These are phyloP conservation scores for Chrysosporium keratinophilum DNA, from an alignment of 2,329 filamentous ascomycete species.

Conservation along the genomic window DNA sequence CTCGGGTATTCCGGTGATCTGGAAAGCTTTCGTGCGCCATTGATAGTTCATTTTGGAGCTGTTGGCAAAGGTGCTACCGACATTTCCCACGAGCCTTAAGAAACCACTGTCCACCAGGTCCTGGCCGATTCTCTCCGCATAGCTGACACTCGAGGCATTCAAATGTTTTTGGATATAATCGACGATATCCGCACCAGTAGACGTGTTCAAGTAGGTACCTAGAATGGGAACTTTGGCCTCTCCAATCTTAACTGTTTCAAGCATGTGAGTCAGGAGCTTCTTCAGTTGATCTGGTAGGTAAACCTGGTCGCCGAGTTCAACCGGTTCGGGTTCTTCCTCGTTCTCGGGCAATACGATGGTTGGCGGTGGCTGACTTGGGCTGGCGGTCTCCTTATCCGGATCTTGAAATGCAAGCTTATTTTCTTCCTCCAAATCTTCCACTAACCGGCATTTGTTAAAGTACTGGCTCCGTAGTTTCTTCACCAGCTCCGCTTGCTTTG, in stretches of 20 bases:
- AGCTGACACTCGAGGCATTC: constrained; percentile 71
- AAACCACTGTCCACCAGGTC: constrained; percentile 81
- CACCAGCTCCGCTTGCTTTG: constrained; percentile 78
- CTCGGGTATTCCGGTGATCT: constrained; percentile 75
- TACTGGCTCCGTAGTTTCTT: constrained; percentile 92
- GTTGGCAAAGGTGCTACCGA: constrained; percentile 92
- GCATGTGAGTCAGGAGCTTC: constrained; percentile 75
- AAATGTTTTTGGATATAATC: constrained; percentile 89
- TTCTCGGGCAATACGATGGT: constrained; percentile 81
- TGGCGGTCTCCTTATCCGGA: constrained; percentile 48
- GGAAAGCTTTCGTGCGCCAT: constrained; percentile 87
- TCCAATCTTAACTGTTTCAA: constrained; percentile 73
- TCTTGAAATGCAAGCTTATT: constrained; percentile 97
- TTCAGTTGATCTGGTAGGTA: constrained; percentile 82
- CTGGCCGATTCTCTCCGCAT: constrained; percentile 89
- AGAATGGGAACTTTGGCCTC: constrained; percentile 94
- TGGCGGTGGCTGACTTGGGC: constrained; percentile 47
- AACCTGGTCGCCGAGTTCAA: constrained; percentile 82
- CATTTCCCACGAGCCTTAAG: constrained; percentile 80
- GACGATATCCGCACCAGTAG: constrained; percentile 82
- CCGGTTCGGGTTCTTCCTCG: constrained; percentile 62
- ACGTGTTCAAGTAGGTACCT: constrained; percentile 88
- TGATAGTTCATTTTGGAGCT: constrained; percentile 97
- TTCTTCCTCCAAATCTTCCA: constrained; percentile 95
- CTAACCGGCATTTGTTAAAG: constrained; percentile 95